phyloP scores from a whole-genome alignment of 2,329 filamentous ascomycete species.

The Ascochyta viciae-villosae region DNA sequence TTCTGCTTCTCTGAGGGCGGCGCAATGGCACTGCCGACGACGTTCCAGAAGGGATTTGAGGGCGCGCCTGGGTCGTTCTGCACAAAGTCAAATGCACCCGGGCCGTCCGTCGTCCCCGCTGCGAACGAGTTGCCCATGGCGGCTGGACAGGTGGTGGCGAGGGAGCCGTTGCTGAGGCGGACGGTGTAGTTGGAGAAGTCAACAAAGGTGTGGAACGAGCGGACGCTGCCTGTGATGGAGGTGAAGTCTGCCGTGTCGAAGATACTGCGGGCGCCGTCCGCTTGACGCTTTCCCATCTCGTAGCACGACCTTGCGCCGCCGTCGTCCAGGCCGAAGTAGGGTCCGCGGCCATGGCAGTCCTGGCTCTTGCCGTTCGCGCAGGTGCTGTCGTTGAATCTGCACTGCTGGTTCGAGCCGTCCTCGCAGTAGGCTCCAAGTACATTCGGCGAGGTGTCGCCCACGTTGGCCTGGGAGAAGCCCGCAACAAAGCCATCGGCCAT shows the following conservation, averaged over 20 bases:
- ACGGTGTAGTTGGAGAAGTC: conserved; percentile 82
- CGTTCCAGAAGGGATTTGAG: conserved; percentile 79
- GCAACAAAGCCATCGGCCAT: conserved; percentile 76
- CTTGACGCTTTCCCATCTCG: conserved; percentile 79
- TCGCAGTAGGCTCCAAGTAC: conserved; percentile 88
- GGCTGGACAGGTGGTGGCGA: conserved; percentile 79
- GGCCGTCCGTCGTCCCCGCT: conserved; percentile 89
- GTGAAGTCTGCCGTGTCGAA: conserved; percentile 62
- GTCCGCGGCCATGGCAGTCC: conserved; percentile 76
- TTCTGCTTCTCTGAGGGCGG: conserved; percentile 73
- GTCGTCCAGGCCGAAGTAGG: conserved; percentile 71
- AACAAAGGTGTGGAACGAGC: conserved; percentile 84
- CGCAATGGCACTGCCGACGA: conserved; percentile 76
- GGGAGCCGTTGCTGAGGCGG: conserved; percentile 72
- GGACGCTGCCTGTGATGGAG: conserved; percentile 69
- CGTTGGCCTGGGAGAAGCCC: conserved; percentile 89
- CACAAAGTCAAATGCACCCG: conserved; percentile 90
- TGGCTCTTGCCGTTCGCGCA: conserved; percentile 73
- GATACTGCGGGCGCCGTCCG: conserved; percentile 63
- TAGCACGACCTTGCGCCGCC: conserved; percentile 72
- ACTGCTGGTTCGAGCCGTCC: conserved; percentile 73
- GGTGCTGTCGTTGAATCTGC: conserved; percentile 81
- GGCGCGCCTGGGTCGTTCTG: conserved; percentile 81
- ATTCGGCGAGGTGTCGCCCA: conserved; percentile 91
- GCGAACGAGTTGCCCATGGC: conserved; percentile 92